These are phyloP conservation scores for Cadophora gregata DNA, from an alignment of 2,329 filamentous ascomycete species.

Conservation along the genomic window DNA sequence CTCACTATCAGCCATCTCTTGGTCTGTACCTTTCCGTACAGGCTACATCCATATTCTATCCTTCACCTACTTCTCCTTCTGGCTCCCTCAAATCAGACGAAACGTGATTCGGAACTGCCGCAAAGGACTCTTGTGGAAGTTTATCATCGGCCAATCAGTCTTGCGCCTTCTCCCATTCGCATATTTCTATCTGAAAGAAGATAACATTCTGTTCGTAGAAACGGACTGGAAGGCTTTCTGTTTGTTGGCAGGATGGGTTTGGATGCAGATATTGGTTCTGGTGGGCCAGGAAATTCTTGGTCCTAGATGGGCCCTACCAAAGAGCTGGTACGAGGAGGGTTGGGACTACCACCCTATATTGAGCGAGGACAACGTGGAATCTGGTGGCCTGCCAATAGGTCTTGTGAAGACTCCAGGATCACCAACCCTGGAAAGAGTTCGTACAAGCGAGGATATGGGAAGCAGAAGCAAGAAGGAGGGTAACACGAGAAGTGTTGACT, in stretches of 20 bases:
- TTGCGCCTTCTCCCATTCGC: conserved; percentile 80
- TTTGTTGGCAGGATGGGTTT: conserved; percentile 77
- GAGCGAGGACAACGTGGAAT: conserved; percentile 80
- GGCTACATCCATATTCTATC: conserved; percentile 68
- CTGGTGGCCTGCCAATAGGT: conserved; percentile 81
- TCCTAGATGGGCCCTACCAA: conserved; percentile 82
- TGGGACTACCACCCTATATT: conserved; percentile 97
- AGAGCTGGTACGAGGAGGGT: conserved; percentile 70
- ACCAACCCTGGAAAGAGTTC: conserved; percentile 31
- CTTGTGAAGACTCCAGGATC: conserved; percentile 52
- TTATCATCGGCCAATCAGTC: conserved; percentile 81
- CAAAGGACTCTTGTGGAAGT: conserved; percentile 89
- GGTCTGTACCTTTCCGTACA: conserved; percentile 61
- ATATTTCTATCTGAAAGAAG: conserved; percentile 81
- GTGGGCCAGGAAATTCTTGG: conserved; percentile 84
- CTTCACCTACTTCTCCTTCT: conserved; percentile 85
- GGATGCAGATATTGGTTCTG: conserved; percentile 83
- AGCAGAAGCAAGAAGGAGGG: conserved; percentile 55
- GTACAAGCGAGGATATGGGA: conserved; percentile 37
- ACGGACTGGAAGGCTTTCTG: conserved; percentile 70
- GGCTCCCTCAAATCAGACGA: conserved; percentile 89
- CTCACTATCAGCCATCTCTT: conserved; percentile 63
- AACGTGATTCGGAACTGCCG: conserved; percentile 92
- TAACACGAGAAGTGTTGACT: conserved; percentile 70
- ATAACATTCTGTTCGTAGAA: conserved; percentile 82